phyloP scores from a whole-genome alignment of 2,329 filamentous ascomycete species.

The Aspergillus uvarum region DNA sequence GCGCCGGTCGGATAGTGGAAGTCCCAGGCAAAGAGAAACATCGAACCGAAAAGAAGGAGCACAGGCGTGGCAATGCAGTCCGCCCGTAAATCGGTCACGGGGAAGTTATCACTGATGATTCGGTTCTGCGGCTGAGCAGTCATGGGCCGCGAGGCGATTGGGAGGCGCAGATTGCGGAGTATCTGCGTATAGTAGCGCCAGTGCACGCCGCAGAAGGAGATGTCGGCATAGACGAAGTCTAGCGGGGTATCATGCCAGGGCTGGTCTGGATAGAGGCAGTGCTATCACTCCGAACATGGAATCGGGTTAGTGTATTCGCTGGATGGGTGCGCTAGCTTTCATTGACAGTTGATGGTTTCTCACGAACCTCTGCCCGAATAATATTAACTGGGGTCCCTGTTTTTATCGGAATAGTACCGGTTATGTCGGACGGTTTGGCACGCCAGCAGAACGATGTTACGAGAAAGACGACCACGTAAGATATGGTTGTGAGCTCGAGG shows the following conservation, averaged over 20 bases:
- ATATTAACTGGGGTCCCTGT: background rate
- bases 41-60: background rate
- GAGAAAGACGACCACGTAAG: background rate
- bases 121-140: background rate
- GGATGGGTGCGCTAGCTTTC: too few species aligned
- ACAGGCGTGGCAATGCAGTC: background rate
- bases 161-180: background rate
- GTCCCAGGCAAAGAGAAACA: background rate
- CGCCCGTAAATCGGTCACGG: background rate
- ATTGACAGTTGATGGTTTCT: too few species aligned
- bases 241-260: background rate
- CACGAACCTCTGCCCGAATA: background rate
- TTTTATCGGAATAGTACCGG: background rate
- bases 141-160: background rate
- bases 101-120: background rate
- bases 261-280: background rate
- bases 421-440: background rate
- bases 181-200: background rate
- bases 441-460: constrained; percentile 1
- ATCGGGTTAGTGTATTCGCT: too few species aligned
- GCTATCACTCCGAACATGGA: background rate
- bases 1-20: background rate
- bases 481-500: background rate
- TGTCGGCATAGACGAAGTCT: background rate
- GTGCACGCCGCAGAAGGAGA: background rate